Evolutionary conservation across 1,139 yeast genomes (phyloP).

Genomic region (Geotrichum europaeum): DNA sequence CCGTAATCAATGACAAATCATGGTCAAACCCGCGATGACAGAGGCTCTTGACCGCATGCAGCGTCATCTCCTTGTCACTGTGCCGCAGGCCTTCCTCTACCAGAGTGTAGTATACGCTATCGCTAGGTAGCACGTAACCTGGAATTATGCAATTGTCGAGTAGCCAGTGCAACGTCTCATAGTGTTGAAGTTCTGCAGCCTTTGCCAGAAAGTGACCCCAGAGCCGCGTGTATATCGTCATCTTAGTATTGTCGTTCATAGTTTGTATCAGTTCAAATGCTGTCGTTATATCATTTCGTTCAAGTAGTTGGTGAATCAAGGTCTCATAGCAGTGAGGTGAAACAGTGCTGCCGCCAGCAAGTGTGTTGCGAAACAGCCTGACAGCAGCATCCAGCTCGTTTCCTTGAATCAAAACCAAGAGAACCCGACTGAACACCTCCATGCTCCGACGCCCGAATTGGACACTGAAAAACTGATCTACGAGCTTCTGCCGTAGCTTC

Average conservation of each 20-base stretch:
- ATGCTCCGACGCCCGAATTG: neutral
- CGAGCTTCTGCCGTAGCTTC: neutral
- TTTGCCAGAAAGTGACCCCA: constrained; percentile 34
- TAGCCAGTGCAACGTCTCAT: constrained; percentile 29
- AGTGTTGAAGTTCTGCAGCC: constrained; percentile 25
- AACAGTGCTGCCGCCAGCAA: constrained; percentile 21
- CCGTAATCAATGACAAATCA: constrained; percentile 7
- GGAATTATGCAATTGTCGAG: constrained; percentile 29
- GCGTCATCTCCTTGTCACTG: constrained; percentile 22
- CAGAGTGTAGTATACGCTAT: constrained; percentile 28
- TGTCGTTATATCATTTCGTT: constrained; percentile 29
- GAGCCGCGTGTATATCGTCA: constrained; percentile 28
- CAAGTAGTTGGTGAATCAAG: constrained; percentile 27
- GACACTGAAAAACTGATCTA: neutral
- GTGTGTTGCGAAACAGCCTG: constrained; percentile 26
- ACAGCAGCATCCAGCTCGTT: constrained; percentile 27
- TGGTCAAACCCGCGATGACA: constrained; percentile 6
- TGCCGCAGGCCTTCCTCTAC: constrained; percentile 27
- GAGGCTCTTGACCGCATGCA: constrained; percentile 6
- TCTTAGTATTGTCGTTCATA: constrained; percentile 17
- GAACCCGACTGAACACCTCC: neutral
- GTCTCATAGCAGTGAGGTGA: constrained; percentile 26
- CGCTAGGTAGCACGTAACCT: constrained; percentile 31
- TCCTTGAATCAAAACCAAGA: neutral
- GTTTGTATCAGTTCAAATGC: constrained; percentile 28